These are phyloP conservation scores for Vitis cinerea DNA, from an alignment of 164 flowering plant species.

Conservation along the genomic window DNA sequence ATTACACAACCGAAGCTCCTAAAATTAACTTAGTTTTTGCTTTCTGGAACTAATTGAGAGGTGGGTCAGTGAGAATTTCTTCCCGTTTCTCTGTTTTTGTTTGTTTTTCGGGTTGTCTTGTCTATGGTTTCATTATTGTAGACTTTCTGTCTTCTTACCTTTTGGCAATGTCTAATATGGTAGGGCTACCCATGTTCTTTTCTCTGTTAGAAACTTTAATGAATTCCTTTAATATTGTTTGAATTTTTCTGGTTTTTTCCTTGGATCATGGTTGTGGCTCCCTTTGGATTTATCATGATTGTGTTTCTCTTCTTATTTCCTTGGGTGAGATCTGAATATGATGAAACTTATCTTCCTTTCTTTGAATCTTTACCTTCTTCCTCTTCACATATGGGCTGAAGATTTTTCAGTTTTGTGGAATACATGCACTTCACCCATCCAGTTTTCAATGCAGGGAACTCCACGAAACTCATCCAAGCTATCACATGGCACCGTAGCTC, in stretches of 20 bases:
- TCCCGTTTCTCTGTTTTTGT: background rate
- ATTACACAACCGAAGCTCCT: background rate
- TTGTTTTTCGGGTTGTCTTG: constrained; percentile 3
- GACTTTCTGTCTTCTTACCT: background rate
- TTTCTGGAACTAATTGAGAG: constrained; percentile 1
- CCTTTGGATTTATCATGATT: background rate
- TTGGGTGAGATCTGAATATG: background rate
- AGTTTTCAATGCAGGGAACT: constrained; percentile 60
- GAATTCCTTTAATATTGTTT: background rate
- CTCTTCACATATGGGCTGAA: background rate
- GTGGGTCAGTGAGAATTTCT: background rate
- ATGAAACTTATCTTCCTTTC: too few species aligned
- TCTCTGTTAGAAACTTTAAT: background rate
- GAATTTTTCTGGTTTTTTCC: constrained; percentile 1
- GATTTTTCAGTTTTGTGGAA: background rate
- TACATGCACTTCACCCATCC: background rate
- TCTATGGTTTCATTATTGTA: background rate
- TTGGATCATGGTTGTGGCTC: background rate
- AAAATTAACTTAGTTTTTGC: background rate
- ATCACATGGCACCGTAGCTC: constrained; percentile 75
- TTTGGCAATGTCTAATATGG: background rate
- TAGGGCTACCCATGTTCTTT: background rate
- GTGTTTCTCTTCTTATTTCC: background rate
- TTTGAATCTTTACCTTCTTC: background rate
- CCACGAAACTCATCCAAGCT: constrained; percentile 72